A percentile compares a stretch with the other conserved stretches of the same genome.
These are phyloP conservation scores for Marasmius fiardii DNA, from an alignment of 1,284 basidiomycete genomes.

Conservation along the genomic window DNA sequence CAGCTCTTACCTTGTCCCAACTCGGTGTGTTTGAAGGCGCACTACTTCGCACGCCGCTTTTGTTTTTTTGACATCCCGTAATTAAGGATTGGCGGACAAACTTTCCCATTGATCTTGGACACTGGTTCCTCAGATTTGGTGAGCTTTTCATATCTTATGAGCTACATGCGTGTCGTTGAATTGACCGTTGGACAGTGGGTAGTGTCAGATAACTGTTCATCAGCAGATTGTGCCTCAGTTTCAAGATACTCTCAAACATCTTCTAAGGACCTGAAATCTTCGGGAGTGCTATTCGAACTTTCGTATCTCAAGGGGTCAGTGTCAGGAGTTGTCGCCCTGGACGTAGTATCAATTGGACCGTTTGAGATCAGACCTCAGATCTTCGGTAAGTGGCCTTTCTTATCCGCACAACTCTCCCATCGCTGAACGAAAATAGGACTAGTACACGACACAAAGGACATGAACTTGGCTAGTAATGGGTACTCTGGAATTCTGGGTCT, in stretches of 20 bases:
- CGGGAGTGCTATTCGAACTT: constrained; percentile 34
- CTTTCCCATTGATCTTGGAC: constrained; percentile 41
- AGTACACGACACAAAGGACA: constrained; percentile 40
- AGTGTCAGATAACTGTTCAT: constrained; percentile 27
- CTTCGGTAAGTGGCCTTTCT: constrained; percentile 30
- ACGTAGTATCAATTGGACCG: constrained; percentile 40
- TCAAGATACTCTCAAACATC: constrained; percentile 24
- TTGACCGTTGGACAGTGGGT: constrained; percentile 28
- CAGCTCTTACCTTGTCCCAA: constrained; percentile 38
- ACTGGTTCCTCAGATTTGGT: constrained; percentile 14
- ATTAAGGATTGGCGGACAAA: constrained; percentile 41
- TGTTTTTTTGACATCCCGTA: constrained; percentile 8
- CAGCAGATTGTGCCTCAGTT: constrained; percentile 30
- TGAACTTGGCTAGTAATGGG: constrained; percentile 43
- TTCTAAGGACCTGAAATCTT: constrained; percentile 29
- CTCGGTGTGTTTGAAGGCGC: constrained; percentile 26
- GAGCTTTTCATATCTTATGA: not conserved
- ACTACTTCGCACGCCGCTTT: constrained; percentile 6
- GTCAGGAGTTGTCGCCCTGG: constrained; percentile 38
- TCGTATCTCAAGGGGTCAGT: constrained; percentile 47
- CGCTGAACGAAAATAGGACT: constrained; percentile 31
- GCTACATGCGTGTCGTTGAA: not conserved
- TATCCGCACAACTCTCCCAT: not conserved
- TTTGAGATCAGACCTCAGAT: constrained; percentile 39
- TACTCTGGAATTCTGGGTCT: constrained; percentile 59